Percentiles rank a stretch among this genome's conserved stretches.
phyloP scores from a whole-genome alignment of 257 asterid genomes.

The Nicotiana otophora region DNA sequence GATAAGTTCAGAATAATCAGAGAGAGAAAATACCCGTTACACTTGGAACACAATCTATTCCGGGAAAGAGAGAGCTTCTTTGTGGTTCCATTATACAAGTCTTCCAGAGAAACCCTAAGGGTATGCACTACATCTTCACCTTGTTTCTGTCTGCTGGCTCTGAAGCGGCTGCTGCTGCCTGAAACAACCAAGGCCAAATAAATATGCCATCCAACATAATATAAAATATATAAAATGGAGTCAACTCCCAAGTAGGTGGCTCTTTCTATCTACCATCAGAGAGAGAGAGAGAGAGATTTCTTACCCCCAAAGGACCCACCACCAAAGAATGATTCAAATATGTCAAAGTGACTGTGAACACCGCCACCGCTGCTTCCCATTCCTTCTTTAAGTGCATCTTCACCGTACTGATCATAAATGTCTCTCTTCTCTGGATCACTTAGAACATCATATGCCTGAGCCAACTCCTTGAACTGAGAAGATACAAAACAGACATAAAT shows the following conservation, averaged over 20 bases:
- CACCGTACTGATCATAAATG: conserved; percentile 45
- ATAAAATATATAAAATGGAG: background rate
- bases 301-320: conserved; percentile 20
- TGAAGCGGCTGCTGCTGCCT: conserved; percentile 28
- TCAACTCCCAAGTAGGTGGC: background rate
- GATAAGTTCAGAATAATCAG: background rate
- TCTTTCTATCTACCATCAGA: background rate
- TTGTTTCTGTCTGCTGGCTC: conserved; percentile 19
- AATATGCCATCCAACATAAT: background rate
- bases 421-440: conserved; percentile 46
- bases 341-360: conserved; percentile 37
- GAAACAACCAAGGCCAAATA: background rate
- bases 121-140: conserved; percentile 50
- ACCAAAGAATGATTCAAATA: conserved; percentile 45
- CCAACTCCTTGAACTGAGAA: conserved; percentile 50
- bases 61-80: conserved; percentile 41
- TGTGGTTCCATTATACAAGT: conserved; percentile 45
- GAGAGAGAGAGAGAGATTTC: background rate
- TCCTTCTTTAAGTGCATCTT: conserved; percentile 55
- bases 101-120: conserved; percentile 44
- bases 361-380: conserved; percentile 35
- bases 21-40: conserved; percentile 42
- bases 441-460: conserved; percentile 52
- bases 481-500: background rate
- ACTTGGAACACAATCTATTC: conserved; percentile 39